Base-by-base conservation (phyloP, 768 basidiomycete species). In the Cantharellus anzutake region DNA sequence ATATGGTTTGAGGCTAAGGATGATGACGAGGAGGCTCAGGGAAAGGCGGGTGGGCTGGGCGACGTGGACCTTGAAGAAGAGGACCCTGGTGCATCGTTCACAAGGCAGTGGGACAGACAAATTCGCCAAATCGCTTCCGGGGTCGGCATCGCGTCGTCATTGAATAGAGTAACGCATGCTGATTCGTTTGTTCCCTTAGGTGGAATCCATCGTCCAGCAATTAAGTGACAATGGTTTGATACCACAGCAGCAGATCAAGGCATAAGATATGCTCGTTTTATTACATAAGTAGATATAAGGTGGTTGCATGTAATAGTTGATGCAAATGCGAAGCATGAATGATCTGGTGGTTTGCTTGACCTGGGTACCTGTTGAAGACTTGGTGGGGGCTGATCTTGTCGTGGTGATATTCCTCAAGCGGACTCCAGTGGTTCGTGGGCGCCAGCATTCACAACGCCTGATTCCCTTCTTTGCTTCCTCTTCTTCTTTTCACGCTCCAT, bases 91-190 rank as follows among this genome's bases (percentile, higher is more conserved):
- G 84, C 86, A 3, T 82, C 84, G 3, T 86, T 86, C 71, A 97
- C 92, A 0, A 93, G 94, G 72, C 79, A 86, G 59, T 99, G 96
- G 96, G 96, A 99, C 68, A 81, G 80, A 67, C 85, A 93, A 68
- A 97, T 97, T 67, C 80, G 89, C 64, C 76, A 83, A 64, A 91
- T 85, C 0, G 88, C 88, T 50, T 82, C 87, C 39, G 87, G 88
- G 67, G 92, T 93, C 69, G 64, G 80, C 68, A 44, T 57, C 56
- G 52, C 44, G 44, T 11, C 11, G 29, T 29, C 11, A 11, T 48
- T 11, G 20, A 61, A 5, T 39, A 56, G 55, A 52, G 39, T 39
- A 16, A 3, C 35, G 3, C 60, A 35, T 20, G 4, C 14, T n/a
- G 3, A 42, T 58, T n/a, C 14, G 5, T 29, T 37, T 16, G 35